phyloP scores from a whole-genome alignment of 2,329 filamentous ascomycete species.

The Coniochaeta ligniaria region DNA sequence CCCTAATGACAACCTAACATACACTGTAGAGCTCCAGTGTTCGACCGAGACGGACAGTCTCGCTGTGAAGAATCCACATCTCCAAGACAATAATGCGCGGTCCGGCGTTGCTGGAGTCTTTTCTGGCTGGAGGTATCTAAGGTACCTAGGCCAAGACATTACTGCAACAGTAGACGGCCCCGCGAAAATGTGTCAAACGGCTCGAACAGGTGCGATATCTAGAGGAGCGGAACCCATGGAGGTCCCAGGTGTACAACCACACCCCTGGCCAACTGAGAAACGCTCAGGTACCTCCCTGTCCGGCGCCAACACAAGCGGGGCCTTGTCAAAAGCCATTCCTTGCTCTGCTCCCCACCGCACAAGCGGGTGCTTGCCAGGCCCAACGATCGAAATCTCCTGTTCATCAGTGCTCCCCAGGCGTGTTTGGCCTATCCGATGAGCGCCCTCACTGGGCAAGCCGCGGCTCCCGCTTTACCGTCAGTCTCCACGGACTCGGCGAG shows the following conservation, averaged over 20 bases:
- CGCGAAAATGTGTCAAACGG: neutral
- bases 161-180: too few species aligned
- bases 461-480: neutral
- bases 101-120: neutral
- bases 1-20: neutral
- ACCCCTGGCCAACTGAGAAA: neutral
- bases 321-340: neutral
- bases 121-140: too few species aligned
- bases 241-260: neutral
- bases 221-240: neutral
- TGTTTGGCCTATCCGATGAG: neutral
- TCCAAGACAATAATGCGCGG: neutral
- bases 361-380: neutral
- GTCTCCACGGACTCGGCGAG: neutral
- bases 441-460: neutral
- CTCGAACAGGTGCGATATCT: neutral
- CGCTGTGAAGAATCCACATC: neutral
- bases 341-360: neutral
- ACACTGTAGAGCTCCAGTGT: neutral
- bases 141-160: neutral
- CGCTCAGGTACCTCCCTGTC: neutral
- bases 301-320: neutral
- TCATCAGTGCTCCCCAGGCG: neutral
- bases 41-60: neutral
- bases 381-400: conserved; percentile 1